Percentiles rank a stretch among this genome's conserved stretches.
phyloP scores from a whole-genome alignment of 1,139 yeast genomes.

The Geotrichum citri-aurantii region DNA sequence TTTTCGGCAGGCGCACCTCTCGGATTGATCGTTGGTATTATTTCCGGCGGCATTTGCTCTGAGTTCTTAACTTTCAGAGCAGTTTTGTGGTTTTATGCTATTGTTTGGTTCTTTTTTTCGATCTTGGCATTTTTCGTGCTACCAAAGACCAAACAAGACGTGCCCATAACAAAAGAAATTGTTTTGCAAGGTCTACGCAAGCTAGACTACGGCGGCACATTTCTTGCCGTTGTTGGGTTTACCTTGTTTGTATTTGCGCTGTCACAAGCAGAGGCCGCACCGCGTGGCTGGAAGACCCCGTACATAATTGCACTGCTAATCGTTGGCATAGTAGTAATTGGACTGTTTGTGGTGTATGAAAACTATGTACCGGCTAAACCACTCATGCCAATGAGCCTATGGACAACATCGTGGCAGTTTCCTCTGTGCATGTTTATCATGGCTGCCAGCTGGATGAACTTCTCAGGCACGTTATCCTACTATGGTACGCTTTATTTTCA shows the following conservation, averaged over 20 bases:
- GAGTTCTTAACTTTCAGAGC: constrained; percentile 41
- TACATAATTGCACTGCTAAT: constrained; percentile 43
- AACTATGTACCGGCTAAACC: constrained; percentile 38
- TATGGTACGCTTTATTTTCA: constrained; percentile 42
- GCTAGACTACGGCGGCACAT: constrained; percentile 41
- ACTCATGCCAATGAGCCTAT: constrained; percentile 43
- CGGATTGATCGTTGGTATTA: constrained; percentile 40
- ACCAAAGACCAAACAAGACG: constrained; percentile 32
- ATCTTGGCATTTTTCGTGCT: constrained; percentile 31
- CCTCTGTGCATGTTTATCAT: constrained; percentile 37
- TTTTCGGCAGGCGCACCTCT: constrained; percentile 45
- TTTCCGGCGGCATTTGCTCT: constrained; percentile 41
- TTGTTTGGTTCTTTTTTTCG: constrained; percentile 33
- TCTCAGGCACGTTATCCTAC: constrained; percentile 38
- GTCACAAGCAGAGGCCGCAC: constrained; percentile 40
- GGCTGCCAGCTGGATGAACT: constrained; percentile 38
- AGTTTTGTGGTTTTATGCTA: constrained; percentile 39
- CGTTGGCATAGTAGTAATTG: constrained; percentile 37
- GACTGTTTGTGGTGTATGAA: constrained; percentile 39
- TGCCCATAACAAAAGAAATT: constrained; percentile 15
- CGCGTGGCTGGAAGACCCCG: constrained; percentile 42
- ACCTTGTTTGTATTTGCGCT: constrained; percentile 41
- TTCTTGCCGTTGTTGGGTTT: constrained; percentile 38
- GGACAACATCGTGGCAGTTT: constrained; percentile 29
- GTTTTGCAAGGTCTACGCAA: constrained; percentile 25